Conservation (phyloP, 2,329 filamentous ascomycete genomes). For the Colletotrichum incanum region DNA sequence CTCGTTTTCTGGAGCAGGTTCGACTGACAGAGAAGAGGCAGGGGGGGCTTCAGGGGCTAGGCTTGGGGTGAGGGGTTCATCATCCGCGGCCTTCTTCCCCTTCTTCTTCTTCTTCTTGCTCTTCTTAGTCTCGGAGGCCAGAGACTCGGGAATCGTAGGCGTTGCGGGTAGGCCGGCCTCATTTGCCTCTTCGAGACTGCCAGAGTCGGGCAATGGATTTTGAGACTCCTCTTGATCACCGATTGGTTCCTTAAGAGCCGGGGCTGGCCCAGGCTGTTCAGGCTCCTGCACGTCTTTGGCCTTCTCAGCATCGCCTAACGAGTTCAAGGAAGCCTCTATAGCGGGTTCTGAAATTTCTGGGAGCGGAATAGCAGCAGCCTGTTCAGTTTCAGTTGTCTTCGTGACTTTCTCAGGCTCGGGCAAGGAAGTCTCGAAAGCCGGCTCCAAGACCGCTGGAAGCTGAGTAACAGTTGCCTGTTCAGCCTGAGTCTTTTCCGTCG, state of each 20-base stretch:
- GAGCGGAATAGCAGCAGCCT: conserved; percentile 3
- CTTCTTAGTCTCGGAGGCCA: conserved; percentile 47
- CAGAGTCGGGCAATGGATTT: background rate
- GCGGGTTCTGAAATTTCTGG: background rate
- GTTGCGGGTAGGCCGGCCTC: conserved; percentile 18
- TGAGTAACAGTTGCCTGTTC: background rate
- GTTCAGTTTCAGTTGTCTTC: background rate
- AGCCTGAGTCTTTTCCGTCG: background rate
- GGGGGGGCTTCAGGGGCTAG: background rate
- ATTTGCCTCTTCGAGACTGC: background rate
- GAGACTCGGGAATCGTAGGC: background rate
- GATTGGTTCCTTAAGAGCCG: background rate
- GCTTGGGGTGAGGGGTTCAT: background rate
- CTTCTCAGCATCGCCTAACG: background rate
- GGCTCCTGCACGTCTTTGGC: background rate
- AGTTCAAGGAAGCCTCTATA: background rate
- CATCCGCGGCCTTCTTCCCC: conserved; percentile 30
- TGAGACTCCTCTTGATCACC: background rate
- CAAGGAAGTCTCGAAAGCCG: background rate
- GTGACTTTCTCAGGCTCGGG: conserved; percentile 2
- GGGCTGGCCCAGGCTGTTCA: background rate
- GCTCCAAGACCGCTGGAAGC: background rate
- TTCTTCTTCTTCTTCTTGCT: conserved; percentile 58
- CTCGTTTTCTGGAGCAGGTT: background rate
- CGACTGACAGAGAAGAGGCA: background rate